Conservation (phyloP, 495 filamentous ascomycete genomes). For the Oidiodendron maius region DNA sequence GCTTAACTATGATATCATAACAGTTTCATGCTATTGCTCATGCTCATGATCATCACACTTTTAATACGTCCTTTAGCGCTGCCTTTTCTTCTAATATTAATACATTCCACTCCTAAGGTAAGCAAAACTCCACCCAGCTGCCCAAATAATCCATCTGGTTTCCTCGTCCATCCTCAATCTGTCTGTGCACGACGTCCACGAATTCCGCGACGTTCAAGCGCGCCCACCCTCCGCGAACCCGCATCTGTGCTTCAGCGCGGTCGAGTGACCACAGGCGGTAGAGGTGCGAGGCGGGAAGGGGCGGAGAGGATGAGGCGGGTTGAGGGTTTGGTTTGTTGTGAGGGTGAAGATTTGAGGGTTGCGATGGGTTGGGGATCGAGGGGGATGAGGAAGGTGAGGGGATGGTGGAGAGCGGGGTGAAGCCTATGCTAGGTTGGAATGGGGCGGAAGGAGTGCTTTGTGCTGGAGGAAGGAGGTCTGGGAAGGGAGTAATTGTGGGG, state of each 20-base stretch:
- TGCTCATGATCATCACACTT: too few relatives aligned
- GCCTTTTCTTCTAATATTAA: too few relatives aligned
- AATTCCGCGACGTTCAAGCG: conserved; percentile 69
- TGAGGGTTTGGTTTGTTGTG: too few relatives aligned
- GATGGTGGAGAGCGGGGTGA: not conserved
- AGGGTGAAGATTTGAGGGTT: conserved; percentile 9
- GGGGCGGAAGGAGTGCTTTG: too few relatives aligned
- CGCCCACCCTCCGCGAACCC: conserved; percentile 65
- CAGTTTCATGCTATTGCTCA: not conserved
- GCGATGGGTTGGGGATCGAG: not conserved
- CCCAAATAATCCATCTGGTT: conserved; percentile 67
- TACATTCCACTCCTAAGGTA: conserved; percentile 43
- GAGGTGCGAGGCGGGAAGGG: conserved; percentile 20
- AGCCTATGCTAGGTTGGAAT: too few relatives aligned
- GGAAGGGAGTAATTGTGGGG: not conserved
- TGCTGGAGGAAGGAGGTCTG: not conserved
- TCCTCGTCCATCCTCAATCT: conserved; percentile 31
- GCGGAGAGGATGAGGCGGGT: conserved; percentile 9
- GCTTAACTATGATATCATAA: too few relatives aligned
- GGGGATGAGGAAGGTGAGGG: not conserved
- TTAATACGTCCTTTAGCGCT: too few relatives aligned
- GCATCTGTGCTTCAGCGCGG: conserved; percentile 56
- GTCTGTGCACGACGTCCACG: conserved; percentile 54
- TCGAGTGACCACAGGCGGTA: conserved; percentile 53
- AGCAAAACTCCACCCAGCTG: conserved; percentile 79